These are phyloP conservation scores for Chaetomiaceae sp. DNA, from an alignment of 2,329 filamentous ascomycete genomes.

Conservation along the genomic window DNA sequence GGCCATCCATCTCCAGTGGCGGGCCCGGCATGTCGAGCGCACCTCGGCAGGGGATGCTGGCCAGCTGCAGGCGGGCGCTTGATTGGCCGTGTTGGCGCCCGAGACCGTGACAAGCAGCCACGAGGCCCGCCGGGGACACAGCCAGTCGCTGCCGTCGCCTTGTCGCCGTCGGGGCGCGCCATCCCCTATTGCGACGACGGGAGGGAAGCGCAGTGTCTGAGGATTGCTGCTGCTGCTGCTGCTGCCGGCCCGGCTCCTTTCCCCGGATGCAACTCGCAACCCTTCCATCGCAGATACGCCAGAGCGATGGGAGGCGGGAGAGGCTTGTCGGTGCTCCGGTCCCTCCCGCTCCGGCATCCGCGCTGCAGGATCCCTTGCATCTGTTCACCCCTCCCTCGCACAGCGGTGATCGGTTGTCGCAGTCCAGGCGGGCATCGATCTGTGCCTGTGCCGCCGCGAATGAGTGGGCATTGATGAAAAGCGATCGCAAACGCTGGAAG, in stretches of 20 bases:
- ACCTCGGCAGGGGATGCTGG: constrained; percentile 17
- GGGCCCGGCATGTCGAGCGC: constrained; percentile 6
- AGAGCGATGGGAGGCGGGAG: no score
- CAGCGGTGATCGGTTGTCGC: not conserved
- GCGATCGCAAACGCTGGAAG: no score
- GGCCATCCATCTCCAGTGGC: not conserved
- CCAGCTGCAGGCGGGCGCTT: constrained; percentile 9
- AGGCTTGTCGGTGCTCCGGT: not conserved
- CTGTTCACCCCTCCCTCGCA: not conserved
- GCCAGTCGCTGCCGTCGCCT: constrained; percentile 17
- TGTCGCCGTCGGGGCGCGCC: no score
- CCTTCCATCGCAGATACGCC: no score
- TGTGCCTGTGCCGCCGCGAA: no score
- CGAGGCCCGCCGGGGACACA: not conserved
- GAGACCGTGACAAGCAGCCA: constrained; percentile 26
- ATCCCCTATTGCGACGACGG: no score
- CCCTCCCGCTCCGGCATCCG: constrained; percentile 3
- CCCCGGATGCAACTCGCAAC: not conserved
- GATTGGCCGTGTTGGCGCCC: constrained; percentile 31
- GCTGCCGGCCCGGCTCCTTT: no score
- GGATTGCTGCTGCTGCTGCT: no score
- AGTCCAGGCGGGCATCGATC: not conserved
- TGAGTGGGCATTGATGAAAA: no score
- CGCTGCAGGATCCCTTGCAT: not conserved
- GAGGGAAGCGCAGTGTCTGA: no score